Percentiles rank a stretch among this genome's conserved stretches.
phyloP scores from a whole-genome alignment of 2,329 filamentous ascomycete genomes.

The Neonectria magnoliae region DNA sequence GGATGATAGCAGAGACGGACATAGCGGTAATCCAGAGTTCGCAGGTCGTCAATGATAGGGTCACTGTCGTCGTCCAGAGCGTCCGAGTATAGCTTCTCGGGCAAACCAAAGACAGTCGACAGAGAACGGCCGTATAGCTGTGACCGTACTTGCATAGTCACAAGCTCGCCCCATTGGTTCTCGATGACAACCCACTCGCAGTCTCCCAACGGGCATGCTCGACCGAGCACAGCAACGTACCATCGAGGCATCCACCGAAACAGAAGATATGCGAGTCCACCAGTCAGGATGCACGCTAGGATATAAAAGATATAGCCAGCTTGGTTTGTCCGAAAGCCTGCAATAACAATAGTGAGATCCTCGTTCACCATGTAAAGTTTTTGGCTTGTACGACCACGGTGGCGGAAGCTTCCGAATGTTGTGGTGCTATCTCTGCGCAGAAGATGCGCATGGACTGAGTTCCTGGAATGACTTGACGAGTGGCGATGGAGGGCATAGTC shows the following conservation, averaged over 20 bases:
- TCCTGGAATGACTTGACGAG: conserved; percentile 68
- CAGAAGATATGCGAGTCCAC: conserved; percentile 83
- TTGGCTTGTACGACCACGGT: conserved; percentile 76
- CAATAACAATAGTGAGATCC: conserved; percentile 92
- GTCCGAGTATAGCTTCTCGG: conserved; percentile 67
- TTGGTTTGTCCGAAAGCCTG: conserved; percentile 84
- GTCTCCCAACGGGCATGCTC: conserved; percentile 72
- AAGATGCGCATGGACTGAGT: conserved; percentile 70
- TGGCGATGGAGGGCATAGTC: conserved; percentile 66
- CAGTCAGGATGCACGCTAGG: conserved; percentile 74
- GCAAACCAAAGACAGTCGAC: conserved; percentile 73
- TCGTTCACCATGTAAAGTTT: conserved; percentile 95
- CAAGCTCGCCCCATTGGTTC: conserved; percentile 97
- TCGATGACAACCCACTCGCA: conserved; percentile 95
- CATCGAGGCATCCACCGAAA: conserved; percentile 91
- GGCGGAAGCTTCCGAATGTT: conserved; percentile 73
- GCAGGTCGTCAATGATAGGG: conserved; percentile 78
- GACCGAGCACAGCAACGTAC: conserved; percentile 81
- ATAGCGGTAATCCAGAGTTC: conserved; percentile 90
- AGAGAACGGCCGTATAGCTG: conserved; percentile 64
- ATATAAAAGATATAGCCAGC: conserved; percentile 76
- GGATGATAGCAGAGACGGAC: conserved; percentile 94
- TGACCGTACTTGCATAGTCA: conserved; percentile 73
- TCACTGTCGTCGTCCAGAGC: conserved; percentile 71
- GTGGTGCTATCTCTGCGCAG: conserved; percentile 75